These are phyloP conservation scores for Umbelopsis sp. DNA, from an alignment of 192 early-diverging fungal species.

Conservation along the genomic window DNA sequence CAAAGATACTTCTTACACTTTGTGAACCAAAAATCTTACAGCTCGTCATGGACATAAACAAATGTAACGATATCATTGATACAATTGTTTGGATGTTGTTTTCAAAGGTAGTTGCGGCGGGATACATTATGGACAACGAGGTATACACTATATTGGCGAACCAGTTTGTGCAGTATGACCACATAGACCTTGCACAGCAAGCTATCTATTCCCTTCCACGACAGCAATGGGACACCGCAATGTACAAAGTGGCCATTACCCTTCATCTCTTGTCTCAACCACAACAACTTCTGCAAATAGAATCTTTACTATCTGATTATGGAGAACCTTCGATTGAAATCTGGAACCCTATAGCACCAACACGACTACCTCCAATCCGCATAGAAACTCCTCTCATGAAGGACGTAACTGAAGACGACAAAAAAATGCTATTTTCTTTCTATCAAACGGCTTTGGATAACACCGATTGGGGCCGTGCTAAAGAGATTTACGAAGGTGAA, in stretches of 20 bases:
- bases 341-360: constrained; percentile 18
- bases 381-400: constrained; percentile 28
- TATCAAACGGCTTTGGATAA: constrained; percentile 19
- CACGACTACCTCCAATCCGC: neutral
- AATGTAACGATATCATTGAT: constrained; percentile 1
- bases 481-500: neutral
- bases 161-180: constrained; percentile 16
- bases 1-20: constrained; percentile 23
- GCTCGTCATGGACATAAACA: neutral
- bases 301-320: constrained; percentile 21
- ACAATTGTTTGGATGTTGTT: constrained; percentile 23
- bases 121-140: constrained; percentile 22
- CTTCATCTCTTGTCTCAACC: constrained; percentile 25
- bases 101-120: constrained; percentile 28
- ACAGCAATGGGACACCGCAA: constrained; percentile 24
- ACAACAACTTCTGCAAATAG: constrained; percentile 14
- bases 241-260: constrained; percentile 21
- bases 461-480: constrained; percentile 13
- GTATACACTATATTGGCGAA: constrained; percentile 12
- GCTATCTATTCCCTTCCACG: constrained; percentile 28
- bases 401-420: constrained; percentile 19
- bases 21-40: constrained; percentile 16
- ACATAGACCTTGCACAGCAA: constrained; percentile 19
- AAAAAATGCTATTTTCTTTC: constrained; percentile 22
- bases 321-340: constrained; percentile 23